Evolutionary conservation across 164 flowering plant genomes (phyloP).

Genomic region (Vitis cinerea): DNA sequence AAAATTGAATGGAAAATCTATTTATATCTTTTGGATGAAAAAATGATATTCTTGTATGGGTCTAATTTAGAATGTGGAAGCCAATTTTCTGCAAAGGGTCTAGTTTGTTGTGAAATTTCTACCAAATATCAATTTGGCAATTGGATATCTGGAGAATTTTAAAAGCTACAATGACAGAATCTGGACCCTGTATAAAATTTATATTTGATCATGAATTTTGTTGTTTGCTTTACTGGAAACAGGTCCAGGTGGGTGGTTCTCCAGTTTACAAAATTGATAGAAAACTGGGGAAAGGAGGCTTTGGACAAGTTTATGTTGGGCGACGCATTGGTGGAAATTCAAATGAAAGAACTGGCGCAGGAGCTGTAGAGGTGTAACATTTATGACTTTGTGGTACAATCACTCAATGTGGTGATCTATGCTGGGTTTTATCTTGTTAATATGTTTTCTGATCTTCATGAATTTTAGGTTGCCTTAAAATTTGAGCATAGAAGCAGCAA

Average conservation of each 20-base stretch:
- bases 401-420: background rate
- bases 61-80: too few species aligned
- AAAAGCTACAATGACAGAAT: background rate
- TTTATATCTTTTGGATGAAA: too few species aligned
- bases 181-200: background rate
- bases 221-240: slow-evolving; percentile 15
- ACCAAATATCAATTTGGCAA: too few species aligned
- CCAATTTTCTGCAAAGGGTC: too few species aligned
- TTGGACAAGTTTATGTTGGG: slow-evolving; percentile 93
- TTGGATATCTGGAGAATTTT: too few species aligned
- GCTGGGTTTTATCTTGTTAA: background rate
- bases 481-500: slow-evolving; percentile 87
- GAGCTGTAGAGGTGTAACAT: slow-evolving; percentile 61
- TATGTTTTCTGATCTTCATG: background rate
- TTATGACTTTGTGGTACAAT: background rate
- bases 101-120: too few species aligned
- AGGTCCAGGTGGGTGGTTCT: slow-evolving; percentile 87
- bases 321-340: slow-evolving; percentile 41
- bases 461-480: slow-evolving; percentile 72
- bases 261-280: slow-evolving; percentile 65
- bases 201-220: background rate
- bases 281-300: slow-evolving; percentile 91
- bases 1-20: too few species aligned
- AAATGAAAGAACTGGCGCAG: slow-evolving; percentile 53
- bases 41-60: too few species aligned